Conservation (phyloP, 2,329 filamentous ascomycete species). For the Aspergillus fijiensis region DNA sequence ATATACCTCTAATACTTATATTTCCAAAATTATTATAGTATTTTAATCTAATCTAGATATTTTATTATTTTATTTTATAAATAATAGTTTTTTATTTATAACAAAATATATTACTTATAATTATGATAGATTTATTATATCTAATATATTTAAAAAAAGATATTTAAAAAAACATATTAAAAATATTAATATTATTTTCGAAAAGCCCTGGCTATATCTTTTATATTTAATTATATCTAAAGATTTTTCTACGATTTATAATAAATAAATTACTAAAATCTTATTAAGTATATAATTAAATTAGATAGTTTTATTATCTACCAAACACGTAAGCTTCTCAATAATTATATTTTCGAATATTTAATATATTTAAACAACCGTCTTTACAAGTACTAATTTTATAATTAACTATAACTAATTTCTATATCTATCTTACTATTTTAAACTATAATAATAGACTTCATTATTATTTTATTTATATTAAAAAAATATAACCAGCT, state of each 20-base stretch:
- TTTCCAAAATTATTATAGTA: background rate
- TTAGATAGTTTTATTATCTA: too few relatives aligned
- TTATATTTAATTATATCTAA: too few relatives aligned
- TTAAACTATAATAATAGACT: background rate
- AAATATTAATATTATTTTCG: too few relatives aligned
- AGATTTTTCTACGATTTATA: background rate
- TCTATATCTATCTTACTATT: background rate
- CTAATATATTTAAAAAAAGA: too few relatives aligned
- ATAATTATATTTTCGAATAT: background rate
- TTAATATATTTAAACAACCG: background rate
- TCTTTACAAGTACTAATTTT: background rate
- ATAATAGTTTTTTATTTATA: too few relatives aligned
- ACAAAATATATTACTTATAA: too few relatives aligned
- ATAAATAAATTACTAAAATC: background rate
- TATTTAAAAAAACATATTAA: too few relatives aligned
- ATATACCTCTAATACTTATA: background rate
- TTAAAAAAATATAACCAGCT: too few relatives aligned
- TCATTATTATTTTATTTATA: too few relatives aligned
- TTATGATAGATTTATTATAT: too few relatives aligned
- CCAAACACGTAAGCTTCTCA: background rate
- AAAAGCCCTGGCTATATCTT: background rate
- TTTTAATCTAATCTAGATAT: background rate
- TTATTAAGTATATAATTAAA: background rate
- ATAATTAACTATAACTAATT: background rate
- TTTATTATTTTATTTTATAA: too few relatives aligned